Percentiles rank a stretch among this genome's conserved stretches.
Evolutionary conservation across 176 grass and related monocot species (phyloP).

Genomic region (Eremochloa ophiuroides): DNA sequence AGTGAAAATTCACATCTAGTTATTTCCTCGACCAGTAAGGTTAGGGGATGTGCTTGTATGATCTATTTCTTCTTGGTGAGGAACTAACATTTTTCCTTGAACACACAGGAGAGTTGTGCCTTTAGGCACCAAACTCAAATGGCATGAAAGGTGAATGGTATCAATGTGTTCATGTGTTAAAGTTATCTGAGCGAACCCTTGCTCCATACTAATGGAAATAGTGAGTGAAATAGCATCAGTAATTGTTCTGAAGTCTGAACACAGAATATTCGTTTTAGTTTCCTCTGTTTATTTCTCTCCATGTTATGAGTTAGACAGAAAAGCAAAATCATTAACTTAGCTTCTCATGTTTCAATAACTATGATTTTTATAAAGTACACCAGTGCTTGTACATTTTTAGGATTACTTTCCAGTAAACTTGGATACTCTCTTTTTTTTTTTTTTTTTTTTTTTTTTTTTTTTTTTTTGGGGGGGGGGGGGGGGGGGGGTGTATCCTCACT

Average conservation of each 20-base stretch:
- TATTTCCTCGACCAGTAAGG: constrained; percentile 10
- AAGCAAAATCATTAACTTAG: not conserved
- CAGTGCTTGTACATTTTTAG: not conserved
- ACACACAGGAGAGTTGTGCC: not conserved
- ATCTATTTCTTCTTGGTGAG: not conserved
- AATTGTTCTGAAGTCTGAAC: not conserved
- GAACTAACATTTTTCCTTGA: not conserved
- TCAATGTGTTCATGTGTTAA: not conserved
- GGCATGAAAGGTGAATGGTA: not conserved
- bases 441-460: too few relatives aligned
- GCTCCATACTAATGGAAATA: not conserved
- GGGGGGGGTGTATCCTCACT: not conserved
- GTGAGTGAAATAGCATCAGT: not conserved
- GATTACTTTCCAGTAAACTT: not conserved
- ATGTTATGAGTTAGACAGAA: not conserved
- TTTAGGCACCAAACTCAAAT: not conserved
- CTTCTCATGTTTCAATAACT: not conserved
- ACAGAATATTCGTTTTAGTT: constrained; percentile 18
- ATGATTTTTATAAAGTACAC: not conserved
- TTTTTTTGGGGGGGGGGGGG: too few relatives aligned
- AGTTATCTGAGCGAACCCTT: not conserved
- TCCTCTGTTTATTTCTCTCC: not conserved
- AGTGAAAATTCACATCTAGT: not conserved
- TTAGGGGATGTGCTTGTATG: not conserved
- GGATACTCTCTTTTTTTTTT: not conserved